phyloP scores from a whole-genome alignment of 2,329 filamentous ascomycete species.

The Biscogniauxia marginata region DNA sequence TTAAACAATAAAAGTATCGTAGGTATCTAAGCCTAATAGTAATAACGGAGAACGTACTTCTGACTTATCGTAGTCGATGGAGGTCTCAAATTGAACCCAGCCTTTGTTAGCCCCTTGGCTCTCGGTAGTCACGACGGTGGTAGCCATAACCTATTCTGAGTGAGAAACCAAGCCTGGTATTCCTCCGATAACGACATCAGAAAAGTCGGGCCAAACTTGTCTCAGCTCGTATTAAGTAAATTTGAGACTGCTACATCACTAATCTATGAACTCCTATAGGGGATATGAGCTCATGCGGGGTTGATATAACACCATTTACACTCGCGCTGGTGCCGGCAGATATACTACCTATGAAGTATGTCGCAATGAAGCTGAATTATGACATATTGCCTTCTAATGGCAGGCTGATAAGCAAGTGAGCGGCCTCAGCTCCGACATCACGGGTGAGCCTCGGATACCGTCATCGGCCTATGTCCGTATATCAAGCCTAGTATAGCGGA shows the following conservation, averaged over 20 bases:
- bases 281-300: constrained; percentile 2
- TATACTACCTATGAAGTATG: background rate
- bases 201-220: background rate
- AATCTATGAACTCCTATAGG: background rate
- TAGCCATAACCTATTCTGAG: background rate
- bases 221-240: background rate
- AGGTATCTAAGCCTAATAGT: no score
- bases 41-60: constrained; percentile 1
- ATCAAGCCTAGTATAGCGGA: background rate
- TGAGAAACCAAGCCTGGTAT: background rate
- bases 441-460: background rate
- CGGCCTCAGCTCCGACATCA: background rate
- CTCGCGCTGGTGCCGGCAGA: background rate
- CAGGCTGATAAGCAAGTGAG: background rate
- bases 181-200: background rate
- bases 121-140: background rate
- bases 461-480: background rate
- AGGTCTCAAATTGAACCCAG: constrained; percentile 9
- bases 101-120: background rate
- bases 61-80: constrained; percentile 5
- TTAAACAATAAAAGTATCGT: no score
- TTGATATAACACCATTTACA: constrained; percentile 2
- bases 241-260: background rate
- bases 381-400: background rate
- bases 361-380: background rate